Evolutionary conservation across 2,329 filamentous ascomycete species (phyloP).

Genomic region (Colletotrichum viniferum): DNA sequence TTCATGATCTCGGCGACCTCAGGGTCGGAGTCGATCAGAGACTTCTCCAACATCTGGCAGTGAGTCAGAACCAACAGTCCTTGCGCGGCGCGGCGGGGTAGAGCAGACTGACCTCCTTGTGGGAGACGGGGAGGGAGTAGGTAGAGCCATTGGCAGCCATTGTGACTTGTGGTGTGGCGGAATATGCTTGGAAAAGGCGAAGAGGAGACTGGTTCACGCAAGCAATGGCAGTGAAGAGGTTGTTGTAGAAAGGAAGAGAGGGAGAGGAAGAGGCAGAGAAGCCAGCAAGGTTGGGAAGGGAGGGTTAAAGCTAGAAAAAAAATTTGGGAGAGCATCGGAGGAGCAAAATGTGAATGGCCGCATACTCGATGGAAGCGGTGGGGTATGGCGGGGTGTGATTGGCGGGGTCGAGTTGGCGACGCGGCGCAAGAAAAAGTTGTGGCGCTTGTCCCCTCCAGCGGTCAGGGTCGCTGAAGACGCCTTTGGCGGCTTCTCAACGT

Average conservation of each 20-base stretch:
- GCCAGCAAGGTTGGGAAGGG: slow-evolving; percentile 10
- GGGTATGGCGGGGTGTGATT: slow-evolving; percentile 23
- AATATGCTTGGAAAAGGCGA: background rate
- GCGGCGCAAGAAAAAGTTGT: background rate
- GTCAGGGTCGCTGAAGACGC: background rate
- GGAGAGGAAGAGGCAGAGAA: background rate
- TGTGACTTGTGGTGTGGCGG: slow-evolving; percentile 25
- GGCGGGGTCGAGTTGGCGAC: slow-evolving; percentile 17
- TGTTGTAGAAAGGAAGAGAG: background rate
- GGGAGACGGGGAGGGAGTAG: slow-evolving; percentile 58
- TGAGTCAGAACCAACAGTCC: slow-evolving; percentile 36
- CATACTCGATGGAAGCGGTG: slow-evolving; percentile 16
- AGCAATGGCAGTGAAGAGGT: slow-evolving; percentile 16
- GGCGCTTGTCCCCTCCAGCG: background rate
- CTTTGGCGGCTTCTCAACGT: background rate
- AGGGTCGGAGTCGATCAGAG: slow-evolving; percentile 86
- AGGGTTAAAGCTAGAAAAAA: slow-evolving; percentile 16
- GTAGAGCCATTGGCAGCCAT: slow-evolving; percentile 47
- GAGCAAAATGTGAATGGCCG: slow-evolving; percentile 20
- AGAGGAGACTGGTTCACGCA: slow-evolving; percentile 2
- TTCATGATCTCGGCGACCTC: slow-evolving; percentile 98
- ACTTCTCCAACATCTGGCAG: slow-evolving; percentile 89
- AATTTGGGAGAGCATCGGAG: slow-evolving; percentile 13
- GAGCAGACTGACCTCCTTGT: slow-evolving; percentile 54
- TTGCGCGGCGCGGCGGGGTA: slow-evolving; percentile 15